Base-by-base conservation (phyloP, 345 rosid genomes). In the Salix caprea region DNA sequence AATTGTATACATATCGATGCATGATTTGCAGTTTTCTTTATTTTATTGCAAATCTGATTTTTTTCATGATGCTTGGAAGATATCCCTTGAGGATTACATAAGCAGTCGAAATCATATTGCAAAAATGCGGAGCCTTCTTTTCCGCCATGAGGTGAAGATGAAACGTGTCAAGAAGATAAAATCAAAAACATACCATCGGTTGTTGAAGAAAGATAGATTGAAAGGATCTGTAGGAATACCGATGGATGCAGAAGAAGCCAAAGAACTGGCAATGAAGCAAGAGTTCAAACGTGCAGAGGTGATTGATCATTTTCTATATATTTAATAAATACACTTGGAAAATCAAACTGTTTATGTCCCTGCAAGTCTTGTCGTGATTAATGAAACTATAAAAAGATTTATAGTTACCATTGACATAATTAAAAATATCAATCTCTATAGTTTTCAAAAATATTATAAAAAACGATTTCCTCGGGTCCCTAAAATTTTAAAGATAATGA, bases 81-180 rank as follows among this genome's bases (percentile, higher is more conserved):
- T 87, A 77, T 90, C 99, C 34, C 70, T 81, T 74, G 97, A 93
- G 89, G 98, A 93, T 76, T 89, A 89, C 75, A 81, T 79, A 72
- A 87, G 85, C 69, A 74, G 82, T 75, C 88, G 84, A 69, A 40
- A 90, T 83, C 92, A 86, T 70, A 78, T 87, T 46, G 96, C 98
- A 46, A 96, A 92, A 85, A 90, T 92, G 91, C 91, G 97, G 76
- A 88, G 88, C 80, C 90, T 96, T 77, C 95, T 96, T 77, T 96
- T 92, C 79, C 94, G 88, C 32, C 97, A 96, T 72, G 99, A 96
- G 80, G 60, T 90, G 80, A 96, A 93, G 86, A 81, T 85, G 77
- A 93, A 93, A 84, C 91, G 90, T 42, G 76, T 93, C 23, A 96
- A 92, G 86, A 96, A 92, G 82, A 96, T 96, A 16, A 92, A 96